Conservation (phyloP, 106 monocot genomes). For the Apostasia shenzhenica region DNA sequence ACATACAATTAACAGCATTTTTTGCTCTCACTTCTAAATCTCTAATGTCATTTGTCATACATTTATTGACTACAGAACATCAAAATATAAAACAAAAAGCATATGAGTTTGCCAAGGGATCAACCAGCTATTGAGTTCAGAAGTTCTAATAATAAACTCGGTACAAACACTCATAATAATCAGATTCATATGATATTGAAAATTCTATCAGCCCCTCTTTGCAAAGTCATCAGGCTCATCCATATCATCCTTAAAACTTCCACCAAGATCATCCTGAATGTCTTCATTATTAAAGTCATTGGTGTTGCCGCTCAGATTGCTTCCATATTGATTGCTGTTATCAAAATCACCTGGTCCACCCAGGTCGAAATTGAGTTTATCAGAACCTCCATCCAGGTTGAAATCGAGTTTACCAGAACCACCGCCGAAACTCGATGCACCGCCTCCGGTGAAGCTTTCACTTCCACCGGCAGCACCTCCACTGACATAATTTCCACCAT, state of each 20-base stretch:
- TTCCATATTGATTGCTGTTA: not conserved
- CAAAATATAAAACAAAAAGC: not conserved
- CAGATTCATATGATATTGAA: not conserved
- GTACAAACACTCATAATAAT: not conserved
- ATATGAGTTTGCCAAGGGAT: not conserved
- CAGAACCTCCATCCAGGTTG: not conserved
- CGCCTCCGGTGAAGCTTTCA: not conserved
- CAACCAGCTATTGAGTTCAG: not conserved
- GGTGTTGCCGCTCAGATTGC: not conserved
- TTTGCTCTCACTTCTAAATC: too few relatives aligned
- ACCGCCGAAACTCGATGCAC: not conserved
- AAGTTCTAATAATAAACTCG: not conserved
- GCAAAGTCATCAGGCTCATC: conserved; percentile 31
- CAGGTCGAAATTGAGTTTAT: not conserved
- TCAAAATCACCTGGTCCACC: not conserved
- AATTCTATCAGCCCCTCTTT: conserved; percentile 16
- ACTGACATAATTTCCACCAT: not conserved
- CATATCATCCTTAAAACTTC: conserved; percentile 23
- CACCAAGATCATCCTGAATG: conserved; percentile 11
- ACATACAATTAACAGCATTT: too few relatives aligned
- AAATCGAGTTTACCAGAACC: not conserved
- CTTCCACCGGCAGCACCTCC: not conserved
- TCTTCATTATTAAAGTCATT: conserved; percentile 3
- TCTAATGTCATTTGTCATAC: too few relatives aligned
- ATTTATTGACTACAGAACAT: too few relatives aligned